Conservation (phyloP, 352 stramenopile species). For the Halophytophthora polymorphica region DNA sequence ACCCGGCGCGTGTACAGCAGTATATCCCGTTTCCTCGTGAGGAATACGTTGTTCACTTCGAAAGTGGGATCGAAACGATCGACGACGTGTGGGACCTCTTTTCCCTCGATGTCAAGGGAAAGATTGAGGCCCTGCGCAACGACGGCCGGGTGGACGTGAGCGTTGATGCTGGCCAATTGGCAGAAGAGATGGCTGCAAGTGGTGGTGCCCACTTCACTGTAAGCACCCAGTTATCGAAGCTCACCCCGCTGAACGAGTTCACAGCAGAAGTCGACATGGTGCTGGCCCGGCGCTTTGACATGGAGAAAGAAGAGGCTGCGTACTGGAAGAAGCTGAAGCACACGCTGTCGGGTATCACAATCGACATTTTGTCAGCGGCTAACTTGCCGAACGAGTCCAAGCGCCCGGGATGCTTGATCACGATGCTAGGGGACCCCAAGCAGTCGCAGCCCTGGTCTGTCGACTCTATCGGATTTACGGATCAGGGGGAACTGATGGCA, state of each 20-base stretch:
- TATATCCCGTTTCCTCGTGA: slow-evolving; percentile 50
- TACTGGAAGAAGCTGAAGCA: slow-evolving; percentile 36
- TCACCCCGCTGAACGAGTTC: slow-evolving; percentile 53
- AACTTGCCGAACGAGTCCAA: slow-evolving; percentile 31
- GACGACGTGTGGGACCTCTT: slow-evolving; percentile 58
- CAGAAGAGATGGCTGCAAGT: slow-evolving; percentile 1
- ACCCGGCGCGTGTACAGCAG: slow-evolving; percentile 46
- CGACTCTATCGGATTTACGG: slow-evolving; percentile 10
- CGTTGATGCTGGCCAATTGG: slow-evolving; percentile 12
- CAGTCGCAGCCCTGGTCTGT: slow-evolving; percentile 1
- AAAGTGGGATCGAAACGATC: slow-evolving; percentile 53
- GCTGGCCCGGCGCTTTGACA: slow-evolving; percentile 35
- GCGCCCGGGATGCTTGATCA: slow-evolving; percentile 39
- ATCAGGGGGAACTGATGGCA: slow-evolving; percentile 24
- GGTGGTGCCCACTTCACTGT: slow-evolving; percentile 6
- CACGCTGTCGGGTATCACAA: slow-evolving; percentile 31
- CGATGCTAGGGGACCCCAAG: slow-evolving; percentile 38
- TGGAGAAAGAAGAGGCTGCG: slow-evolving; percentile 8
- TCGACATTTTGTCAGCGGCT: slow-evolving; percentile 48
- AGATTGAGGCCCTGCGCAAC: slow-evolving; percentile 40
- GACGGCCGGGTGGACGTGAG: slow-evolving; percentile 60
- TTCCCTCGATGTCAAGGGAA: slow-evolving; percentile 52
- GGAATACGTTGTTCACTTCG: slow-evolving; percentile 54
- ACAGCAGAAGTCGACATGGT: slow-evolving; percentile 26
- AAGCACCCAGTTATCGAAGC: slow-evolving; percentile 12